These are phyloP conservation scores for Rhodotorula kratochvilovae DNA, from an alignment of 768 basidiomycete species.

Conservation along the genomic window DNA sequence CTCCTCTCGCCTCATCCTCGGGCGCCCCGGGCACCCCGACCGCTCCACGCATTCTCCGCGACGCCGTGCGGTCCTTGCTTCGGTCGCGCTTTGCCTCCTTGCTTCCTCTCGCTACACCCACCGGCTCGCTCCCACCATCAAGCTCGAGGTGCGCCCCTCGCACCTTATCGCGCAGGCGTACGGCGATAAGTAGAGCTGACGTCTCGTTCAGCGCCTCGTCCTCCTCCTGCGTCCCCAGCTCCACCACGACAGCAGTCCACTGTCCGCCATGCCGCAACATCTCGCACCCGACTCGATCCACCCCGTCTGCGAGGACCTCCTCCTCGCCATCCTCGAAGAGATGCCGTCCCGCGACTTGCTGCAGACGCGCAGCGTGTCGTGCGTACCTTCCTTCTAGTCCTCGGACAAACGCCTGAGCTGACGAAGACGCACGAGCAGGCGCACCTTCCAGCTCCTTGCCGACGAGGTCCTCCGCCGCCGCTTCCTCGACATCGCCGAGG, in stretches of 20 bases:
- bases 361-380: slow-evolving; percentile 12
- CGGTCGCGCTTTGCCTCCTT: too few relatives aligned
- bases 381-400: not conserved
- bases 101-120: too few relatives aligned
- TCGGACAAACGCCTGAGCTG: not conserved
- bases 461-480: slow-evolving; percentile 17
- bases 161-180: too few relatives aligned
- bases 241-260: not conserved
- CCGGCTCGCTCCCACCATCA: too few relatives aligned
- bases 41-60: too few relatives aligned
- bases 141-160: too few relatives aligned
- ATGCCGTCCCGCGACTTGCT: slow-evolving; percentile 9
- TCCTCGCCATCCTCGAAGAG: slow-evolving; percentile 8
- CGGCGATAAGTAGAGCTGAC: too few relatives aligned
- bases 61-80: too few relatives aligned
- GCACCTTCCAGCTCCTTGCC: slow-evolving; percentile 1
- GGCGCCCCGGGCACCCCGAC: too few relatives aligned
- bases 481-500: slow-evolving; percentile 2
- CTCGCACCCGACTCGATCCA: not conserved
- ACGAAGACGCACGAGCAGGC: not conserved
- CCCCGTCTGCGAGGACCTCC: slow-evolving; percentile 21
- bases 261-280: not conserved
- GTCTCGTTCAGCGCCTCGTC: too few relatives aligned
- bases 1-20: too few relatives aligned
- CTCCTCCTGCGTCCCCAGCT: too few relatives aligned